A percentile compares a stretch with the other conserved stretches of the same genome.
Conservation (phyloP, 108 stramenopile genomes). For the Ochromonas danica region DNA sequence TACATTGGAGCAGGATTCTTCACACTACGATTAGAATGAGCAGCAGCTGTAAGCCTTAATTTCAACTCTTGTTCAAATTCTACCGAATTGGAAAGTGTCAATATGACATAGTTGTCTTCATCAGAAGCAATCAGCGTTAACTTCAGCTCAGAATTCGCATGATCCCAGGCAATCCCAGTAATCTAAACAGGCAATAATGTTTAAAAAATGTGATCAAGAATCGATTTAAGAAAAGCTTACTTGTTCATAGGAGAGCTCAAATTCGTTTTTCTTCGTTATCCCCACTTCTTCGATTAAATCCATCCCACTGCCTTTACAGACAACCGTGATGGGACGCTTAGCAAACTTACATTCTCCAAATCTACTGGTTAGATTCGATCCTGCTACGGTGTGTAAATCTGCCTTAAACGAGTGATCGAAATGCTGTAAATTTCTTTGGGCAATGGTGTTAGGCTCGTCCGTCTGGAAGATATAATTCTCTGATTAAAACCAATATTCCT, state of each 20-base stretch:
- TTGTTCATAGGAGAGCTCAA: neutral
- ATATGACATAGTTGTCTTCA: constrained; percentile 4
- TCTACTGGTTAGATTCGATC: neutral
- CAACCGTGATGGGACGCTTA: neutral
- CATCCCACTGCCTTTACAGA: neutral
- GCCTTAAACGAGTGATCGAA: constrained; percentile 36
- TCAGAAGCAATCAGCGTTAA: neutral
- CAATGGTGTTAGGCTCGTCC: constrained; percentile 19
- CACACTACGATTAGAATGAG: neutral
- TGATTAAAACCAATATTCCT: no score
- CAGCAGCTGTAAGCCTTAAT: neutral
- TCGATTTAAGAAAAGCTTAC: neutral
- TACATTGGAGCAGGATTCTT: constrained; percentile 36
- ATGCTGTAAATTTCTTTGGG: constrained; percentile 25
- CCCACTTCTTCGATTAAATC: constrained; percentile 20
- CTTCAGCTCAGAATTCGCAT: constrained; percentile 30
- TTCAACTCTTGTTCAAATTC: constrained; percentile 30
- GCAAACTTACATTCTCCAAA: constrained; percentile 31
- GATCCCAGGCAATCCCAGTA: constrained; percentile 18
- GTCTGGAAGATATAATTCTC: no score
- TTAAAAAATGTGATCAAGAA: neutral
- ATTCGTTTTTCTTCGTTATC: neutral
- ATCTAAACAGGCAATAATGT: constrained; percentile 16
- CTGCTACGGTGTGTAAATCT: neutral
- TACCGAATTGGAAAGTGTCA: constrained; percentile 17